A percentile compares a stretch with the other conserved stretches of the same genome.
Evolutionary conservation across 2,329 filamentous ascomycete genomes (phyloP).

Genomic region (Parasarocladium wereldwijsianum): DNA sequence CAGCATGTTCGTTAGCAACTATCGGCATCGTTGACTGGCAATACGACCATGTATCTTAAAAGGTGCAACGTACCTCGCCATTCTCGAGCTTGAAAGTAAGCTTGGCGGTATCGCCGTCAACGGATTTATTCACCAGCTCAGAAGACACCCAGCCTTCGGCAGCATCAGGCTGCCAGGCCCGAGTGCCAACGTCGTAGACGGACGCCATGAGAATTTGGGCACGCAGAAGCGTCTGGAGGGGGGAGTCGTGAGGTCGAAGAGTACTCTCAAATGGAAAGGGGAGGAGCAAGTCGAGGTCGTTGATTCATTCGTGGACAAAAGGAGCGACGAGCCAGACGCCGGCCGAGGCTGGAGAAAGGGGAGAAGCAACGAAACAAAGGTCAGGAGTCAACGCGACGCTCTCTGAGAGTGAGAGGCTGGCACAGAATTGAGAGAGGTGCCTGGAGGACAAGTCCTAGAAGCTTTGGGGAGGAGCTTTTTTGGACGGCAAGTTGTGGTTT

Average conservation of each 20-base stretch:
- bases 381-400: neutral
- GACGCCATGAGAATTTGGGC: constrained; percentile 54
- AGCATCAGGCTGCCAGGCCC: constrained; percentile 94
- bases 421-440: neutral
- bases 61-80: constrained; percentile 67
- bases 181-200: constrained; percentile 88
- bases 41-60: too few relatives aligned
- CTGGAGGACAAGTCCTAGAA: too few relatives aligned
- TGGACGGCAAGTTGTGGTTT: too few relatives aligned
- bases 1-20: too few relatives aligned
- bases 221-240: neutral
- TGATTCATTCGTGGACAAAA: constrained; percentile 6
- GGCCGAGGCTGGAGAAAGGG: neutral
- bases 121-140: constrained; percentile 74
- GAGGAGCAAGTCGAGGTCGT: constrained; percentile 7
- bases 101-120: constrained; percentile 73
- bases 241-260: neutral
- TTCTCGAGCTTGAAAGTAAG: constrained; percentile 82
- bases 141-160: constrained; percentile 96
- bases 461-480: too few relatives aligned
- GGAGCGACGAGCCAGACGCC: too few relatives aligned
- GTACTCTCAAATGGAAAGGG: neutral
- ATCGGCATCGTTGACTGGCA: too few relatives aligned
- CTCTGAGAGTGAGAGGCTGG: neutral
- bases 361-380: neutral